A percentile compares a stretch with the other conserved stretches of the same genome.
These are phyloP conservation scores for Umbellularia californica DNA, from an alignment of 164 flowering plant species.

Conservation along the genomic window DNA sequence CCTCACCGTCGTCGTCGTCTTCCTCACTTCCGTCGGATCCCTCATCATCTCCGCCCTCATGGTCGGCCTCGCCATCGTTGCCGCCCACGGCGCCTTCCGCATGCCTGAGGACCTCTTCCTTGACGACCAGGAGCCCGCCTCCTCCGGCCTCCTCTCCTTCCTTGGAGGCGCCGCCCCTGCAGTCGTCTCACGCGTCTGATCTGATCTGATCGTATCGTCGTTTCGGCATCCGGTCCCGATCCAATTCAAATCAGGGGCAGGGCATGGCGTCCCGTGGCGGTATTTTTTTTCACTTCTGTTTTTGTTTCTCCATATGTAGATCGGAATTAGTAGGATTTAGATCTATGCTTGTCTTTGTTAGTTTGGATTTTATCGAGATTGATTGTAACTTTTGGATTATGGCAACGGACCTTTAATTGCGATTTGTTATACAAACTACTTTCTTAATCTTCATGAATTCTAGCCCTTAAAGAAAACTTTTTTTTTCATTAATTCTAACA, in stretches of 20 bases:
- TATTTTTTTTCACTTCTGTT: not conserved
- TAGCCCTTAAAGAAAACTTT: too few species aligned
- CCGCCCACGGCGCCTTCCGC: conserved; percentile 67
- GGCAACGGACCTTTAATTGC: not conserved
- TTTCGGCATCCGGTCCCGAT: not conserved
- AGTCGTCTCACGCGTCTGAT: conserved; percentile 26
- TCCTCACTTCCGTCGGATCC: conserved; percentile 77
- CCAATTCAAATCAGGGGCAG: not conserved
- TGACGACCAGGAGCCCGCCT: conserved; percentile 54
- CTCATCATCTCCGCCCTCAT: conserved; percentile 58
- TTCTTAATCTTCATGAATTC: not conserved
- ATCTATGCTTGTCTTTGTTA: too few species aligned
- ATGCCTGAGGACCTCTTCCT: conserved; percentile 78
- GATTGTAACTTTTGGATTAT: not conserved
- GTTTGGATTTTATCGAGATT: not conserved
- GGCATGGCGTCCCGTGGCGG: not conserved
- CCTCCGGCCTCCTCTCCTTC: conserved; percentile 69
- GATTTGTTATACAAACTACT: too few species aligned
- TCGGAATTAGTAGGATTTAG: not conserved
- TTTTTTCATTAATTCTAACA: not conserved
- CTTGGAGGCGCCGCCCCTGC: conserved; percentile 58
- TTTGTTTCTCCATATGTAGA: not conserved
- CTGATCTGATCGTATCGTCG: not conserved
- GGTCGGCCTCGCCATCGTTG: conserved; percentile 51
- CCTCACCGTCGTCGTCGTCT: conserved; percentile 47